A percentile compares a stretch with the other conserved stretches of the same genome.
phyloP scores from a whole-genome alignment of 2,329 filamentous ascomycete genomes.

The Colletotrichum plurivorum region DNA sequence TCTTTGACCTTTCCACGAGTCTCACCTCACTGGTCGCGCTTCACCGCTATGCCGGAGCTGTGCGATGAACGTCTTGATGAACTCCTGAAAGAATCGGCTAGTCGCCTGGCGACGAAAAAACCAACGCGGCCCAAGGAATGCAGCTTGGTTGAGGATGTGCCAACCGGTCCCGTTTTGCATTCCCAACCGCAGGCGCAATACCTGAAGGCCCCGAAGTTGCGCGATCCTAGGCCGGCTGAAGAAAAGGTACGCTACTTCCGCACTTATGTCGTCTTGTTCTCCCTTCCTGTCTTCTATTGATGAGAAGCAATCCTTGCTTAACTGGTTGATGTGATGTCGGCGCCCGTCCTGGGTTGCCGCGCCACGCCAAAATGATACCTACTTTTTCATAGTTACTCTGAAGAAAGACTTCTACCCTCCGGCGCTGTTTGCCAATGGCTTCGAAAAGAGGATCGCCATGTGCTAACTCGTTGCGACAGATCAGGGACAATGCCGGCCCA shows the following conservation, averaged over 20 bases:
- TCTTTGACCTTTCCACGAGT: neutral
- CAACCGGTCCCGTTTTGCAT: conserved; percentile 3
- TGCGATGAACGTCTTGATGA: conserved; percentile 40
- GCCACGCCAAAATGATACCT: conserved; percentile 72
- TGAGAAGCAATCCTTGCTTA: conserved; percentile 55
- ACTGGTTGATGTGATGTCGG: conserved; percentile 46
- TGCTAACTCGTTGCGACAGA: conserved; percentile 5
- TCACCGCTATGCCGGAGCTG: conserved; percentile 41
- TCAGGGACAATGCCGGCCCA: conserved; percentile 75
- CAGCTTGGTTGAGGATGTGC: conserved; percentile 32
- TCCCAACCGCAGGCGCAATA: conserved; percentile 25
- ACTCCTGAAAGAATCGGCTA: conserved; percentile 40
- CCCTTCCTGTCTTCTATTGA: conserved; percentile 45
- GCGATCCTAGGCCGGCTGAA: conserved; percentile 31
- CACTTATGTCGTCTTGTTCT: conserved; percentile 25
- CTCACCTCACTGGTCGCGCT: conserved; percentile 9
- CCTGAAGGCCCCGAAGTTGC: conserved; percentile 28
- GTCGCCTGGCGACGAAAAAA: conserved; percentile 34
- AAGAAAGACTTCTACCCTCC: conserved; percentile 49
- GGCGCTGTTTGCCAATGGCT: neutral
- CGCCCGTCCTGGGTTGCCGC: conserved; percentile 57
- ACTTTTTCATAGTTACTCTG: conserved; percentile 82
- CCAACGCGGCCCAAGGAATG: conserved; percentile 23
- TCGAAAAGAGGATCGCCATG: no score
- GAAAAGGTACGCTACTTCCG: conserved; percentile 28